Evolutionary conservation across 2,329 filamentous ascomycete genomes (phyloP).

Genomic region (Pseudogymnoascus verrucosus): DNA sequence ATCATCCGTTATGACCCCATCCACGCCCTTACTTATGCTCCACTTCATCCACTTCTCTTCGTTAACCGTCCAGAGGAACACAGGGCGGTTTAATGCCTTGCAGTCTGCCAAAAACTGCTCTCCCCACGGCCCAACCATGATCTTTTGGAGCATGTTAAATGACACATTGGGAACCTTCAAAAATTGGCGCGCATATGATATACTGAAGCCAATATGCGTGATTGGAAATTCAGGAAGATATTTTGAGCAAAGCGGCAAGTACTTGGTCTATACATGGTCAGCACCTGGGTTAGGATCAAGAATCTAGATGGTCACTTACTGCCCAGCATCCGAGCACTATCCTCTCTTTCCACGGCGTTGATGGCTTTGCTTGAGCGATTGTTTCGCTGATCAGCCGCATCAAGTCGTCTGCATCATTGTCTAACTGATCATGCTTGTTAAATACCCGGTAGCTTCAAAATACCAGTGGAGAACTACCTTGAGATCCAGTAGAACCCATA

Average conservation of each 20-base stretch:
- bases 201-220: conserved; percentile 59
- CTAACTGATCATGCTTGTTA: conserved; percentile 39
- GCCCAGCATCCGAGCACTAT: conserved; percentile 80
- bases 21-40: conserved; percentile 57
- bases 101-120: conserved; percentile 56
- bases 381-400: conserved; percentile 60
- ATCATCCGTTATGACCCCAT: conserved; percentile 83
- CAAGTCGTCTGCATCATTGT: conserved; percentile 63
- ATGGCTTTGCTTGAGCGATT: conserved; percentile 44
- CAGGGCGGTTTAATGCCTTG: conserved; percentile 44
- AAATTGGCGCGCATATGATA: conserved; percentile 61
- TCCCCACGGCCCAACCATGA: conserved; percentile 62
- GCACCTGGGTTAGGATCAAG: neutral
- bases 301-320: conserved; percentile 33
- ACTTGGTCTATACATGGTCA: conserved; percentile 44
- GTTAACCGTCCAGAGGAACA: conserved; percentile 87
- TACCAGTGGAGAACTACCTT: conserved; percentile 48
- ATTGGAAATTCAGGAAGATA: conserved; percentile 57
- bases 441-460: neutral
- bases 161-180: conserved; percentile 57
- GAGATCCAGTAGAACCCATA: conserved; percentile 83
- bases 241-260: conserved; percentile 53
- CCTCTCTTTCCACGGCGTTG: conserved; percentile 59
- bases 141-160: conserved; percentile 68
- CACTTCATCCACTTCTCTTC: conserved; percentile 71